Evolutionary conservation across 2,329 filamentous ascomycete species (phyloP).

Genomic region (Sporothrix globosa): DNA sequence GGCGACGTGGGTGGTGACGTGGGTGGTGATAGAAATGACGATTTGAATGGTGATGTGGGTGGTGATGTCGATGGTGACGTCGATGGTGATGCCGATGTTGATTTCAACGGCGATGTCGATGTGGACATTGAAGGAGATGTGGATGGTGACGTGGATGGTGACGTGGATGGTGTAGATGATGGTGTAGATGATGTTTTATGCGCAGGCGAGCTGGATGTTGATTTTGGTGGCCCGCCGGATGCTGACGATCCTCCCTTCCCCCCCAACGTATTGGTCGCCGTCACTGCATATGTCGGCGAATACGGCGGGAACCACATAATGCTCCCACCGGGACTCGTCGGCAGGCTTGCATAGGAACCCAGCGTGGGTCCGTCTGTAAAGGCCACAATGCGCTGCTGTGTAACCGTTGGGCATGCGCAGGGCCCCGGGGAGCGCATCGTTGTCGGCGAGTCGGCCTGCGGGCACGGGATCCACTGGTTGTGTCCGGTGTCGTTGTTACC

Average conservation of each 20-base stretch:
- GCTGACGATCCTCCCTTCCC: conserved; percentile 2
- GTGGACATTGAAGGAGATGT: too few species aligned
- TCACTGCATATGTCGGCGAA: conserved; percentile 35
- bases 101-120: too few species aligned
- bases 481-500: conserved; percentile 39
- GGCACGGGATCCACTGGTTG: conserved; percentile 43
- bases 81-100: too few species aligned
- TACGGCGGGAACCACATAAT: conserved; percentile 39
- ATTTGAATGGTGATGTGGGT: too few species aligned
- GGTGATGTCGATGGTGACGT: too few species aligned
- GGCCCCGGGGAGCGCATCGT: conserved; percentile 39
- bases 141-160: too few species aligned
- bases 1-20: too few species aligned
- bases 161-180: too few species aligned
- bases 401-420: conserved; percentile 42
- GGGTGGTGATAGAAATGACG: too few species aligned
- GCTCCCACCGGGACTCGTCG: conserved; percentile 38
- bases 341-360: conserved; percentile 40
- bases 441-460: conserved; percentile 37
- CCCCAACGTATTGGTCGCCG: not conserved
- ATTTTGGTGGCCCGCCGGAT: too few species aligned
- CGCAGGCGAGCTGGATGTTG: too few species aligned
- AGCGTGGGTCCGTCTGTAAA: conserved; percentile 39
- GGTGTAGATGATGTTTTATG: not conserved
- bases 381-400: conserved; percentile 38